Evolutionary conservation across 73 alveolate species (phyloP).

Genomic region (Urostyla sp.): DNA sequence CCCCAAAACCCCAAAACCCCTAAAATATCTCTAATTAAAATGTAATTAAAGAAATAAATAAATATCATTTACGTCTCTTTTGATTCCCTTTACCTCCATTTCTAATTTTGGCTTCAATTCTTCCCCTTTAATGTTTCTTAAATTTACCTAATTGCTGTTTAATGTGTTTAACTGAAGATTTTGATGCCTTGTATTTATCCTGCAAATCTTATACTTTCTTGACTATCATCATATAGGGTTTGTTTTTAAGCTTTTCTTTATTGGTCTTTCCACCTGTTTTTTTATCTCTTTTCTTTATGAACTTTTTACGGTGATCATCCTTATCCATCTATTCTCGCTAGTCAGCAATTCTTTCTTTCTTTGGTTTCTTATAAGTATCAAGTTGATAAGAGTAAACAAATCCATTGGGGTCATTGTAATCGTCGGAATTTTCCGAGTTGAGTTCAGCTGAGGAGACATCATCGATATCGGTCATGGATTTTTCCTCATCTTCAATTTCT

Average conservation of each 20-base stretch:
- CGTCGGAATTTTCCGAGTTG: slow-evolving; percentile 34
- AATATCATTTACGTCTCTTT: neutral
- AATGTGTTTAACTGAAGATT: slow-evolving; percentile 73
- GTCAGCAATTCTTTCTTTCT: slow-evolving; percentile 45
- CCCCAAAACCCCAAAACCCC: slow-evolving; percentile 9
- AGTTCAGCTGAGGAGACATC: slow-evolving; percentile 8
- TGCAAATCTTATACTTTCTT: slow-evolving; percentile 78
- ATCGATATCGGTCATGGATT: neutral
- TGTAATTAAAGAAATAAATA: neutral
- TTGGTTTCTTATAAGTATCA: slow-evolving; percentile 65
- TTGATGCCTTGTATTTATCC: slow-evolving; percentile 73
- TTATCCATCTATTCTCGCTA: slow-evolving; percentile 45
- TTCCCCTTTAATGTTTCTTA: slow-evolving; percentile 28
- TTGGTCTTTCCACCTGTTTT: slow-evolving; percentile 82
- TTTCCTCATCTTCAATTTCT: slow-evolving; percentile 9
- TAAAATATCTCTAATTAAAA: neutral
- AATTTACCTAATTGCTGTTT: slow-evolving; percentile 59
- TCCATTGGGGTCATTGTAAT: slow-evolving; percentile 76
- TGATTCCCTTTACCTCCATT: neutral
- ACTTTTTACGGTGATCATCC: slow-evolving; percentile 39
- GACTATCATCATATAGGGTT: slow-evolving; percentile 92
- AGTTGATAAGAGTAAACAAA: slow-evolving; percentile 64
- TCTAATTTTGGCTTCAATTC: slow-evolving; percentile 16
- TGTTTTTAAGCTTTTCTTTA: slow-evolving; percentile 76
- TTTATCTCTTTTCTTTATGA: slow-evolving; percentile 66